A percentile compares a stretch with the other conserved stretches of the same genome.
Evolutionary conservation across 2,329 filamentous ascomycete genomes (phyloP).

Genomic region (Eutypa lata): DNA sequence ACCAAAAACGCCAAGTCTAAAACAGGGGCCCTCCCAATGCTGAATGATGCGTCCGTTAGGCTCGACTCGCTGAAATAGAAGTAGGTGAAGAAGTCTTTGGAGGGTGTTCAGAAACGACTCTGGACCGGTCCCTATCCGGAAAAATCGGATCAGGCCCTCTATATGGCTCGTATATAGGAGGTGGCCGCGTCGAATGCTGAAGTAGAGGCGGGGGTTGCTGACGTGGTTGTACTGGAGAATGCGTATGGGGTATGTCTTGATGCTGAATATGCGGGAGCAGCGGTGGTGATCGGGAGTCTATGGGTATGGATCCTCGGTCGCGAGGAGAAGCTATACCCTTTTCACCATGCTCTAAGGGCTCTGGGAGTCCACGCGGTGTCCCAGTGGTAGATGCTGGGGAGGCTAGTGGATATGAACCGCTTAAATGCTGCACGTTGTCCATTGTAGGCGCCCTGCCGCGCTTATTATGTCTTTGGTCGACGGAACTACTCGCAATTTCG

Average conservation of each 20-base stretch:
- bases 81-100: slow-evolving; percentile 23
- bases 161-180: slow-evolving; percentile 22
- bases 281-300: slow-evolving; percentile 26
- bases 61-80: slow-evolving; percentile 25
- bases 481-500: slow-evolving; percentile 23
- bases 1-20: not conserved
- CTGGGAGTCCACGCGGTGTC: slow-evolving; percentile 27
- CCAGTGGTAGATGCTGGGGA: slow-evolving; percentile 28
- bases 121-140: slow-evolving; percentile 28
- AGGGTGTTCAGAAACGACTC: slow-evolving; percentile 25
- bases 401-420: slow-evolving; percentile 20
- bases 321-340: slow-evolving; percentile 26
- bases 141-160: slow-evolving; percentile 29
- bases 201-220: slow-evolving; percentile 21
- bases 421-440: slow-evolving; percentile 25
- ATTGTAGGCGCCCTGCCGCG: slow-evolving; percentile 18
- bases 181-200: slow-evolving; percentile 18
- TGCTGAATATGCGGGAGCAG: slow-evolving; percentile 23
- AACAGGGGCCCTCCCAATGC: not conserved
- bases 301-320: slow-evolving; percentile 18
- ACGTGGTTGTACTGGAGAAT: slow-evolving; percentile 22
- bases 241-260: slow-evolving; percentile 18
- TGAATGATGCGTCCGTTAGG: not conserved
- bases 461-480: slow-evolving; percentile 24
- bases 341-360: slow-evolving; percentile 26